Base-by-base conservation (phyloP, 1,139 yeast species). In the Hansenula sp. region DNA sequence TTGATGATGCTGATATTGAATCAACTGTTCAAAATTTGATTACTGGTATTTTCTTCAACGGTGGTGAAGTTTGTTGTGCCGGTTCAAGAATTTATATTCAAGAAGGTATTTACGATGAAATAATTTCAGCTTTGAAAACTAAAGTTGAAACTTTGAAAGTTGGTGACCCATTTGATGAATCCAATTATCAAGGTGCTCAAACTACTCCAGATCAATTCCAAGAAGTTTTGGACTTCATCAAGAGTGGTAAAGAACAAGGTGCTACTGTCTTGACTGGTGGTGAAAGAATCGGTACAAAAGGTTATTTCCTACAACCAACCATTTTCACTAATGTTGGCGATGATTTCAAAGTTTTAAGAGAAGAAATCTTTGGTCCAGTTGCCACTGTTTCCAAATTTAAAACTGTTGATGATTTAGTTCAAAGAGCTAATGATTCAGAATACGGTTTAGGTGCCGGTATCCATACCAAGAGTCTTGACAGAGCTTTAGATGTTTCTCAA, bases 51-150 rank as follows among this genome's bases (percentile, higher is more conserved):
- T 80, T 77, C 78, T 84, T 76, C 76, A 87, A 87, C 73, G 79
- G 87, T 55, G 96, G 96, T 66, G 95, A 87, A 69, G 91, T 84
- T 46, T 87, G 96, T 70, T 82, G 87, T 63, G 95, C 95, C 36
- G 93, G 94, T 53, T 85, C 95, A 41, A 81, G 96, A 66, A 69
- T 86, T 45, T 83, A 80, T 63, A 79, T 86, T 50, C 95, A 87
- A 68, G 90, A 84, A 57, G 80, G 76, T 42, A 68, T 85, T 58
- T 84, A 87, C 67, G 93, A 86, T 57, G 71, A 77, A 59, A 74
- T 86, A 53, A 64, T 85, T 40, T 72, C 66, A 45, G 76, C 73
- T 48, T 76, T 81, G 65, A 68, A 68, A 53, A 72, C 71, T 43
- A 76, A 79, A 46, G 81, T 83, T 46, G 69, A 66, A 51, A 59